Conservation (phyloP, 805 yeast genomes). For the Wickerhamiella kurtzmanii region DNA sequence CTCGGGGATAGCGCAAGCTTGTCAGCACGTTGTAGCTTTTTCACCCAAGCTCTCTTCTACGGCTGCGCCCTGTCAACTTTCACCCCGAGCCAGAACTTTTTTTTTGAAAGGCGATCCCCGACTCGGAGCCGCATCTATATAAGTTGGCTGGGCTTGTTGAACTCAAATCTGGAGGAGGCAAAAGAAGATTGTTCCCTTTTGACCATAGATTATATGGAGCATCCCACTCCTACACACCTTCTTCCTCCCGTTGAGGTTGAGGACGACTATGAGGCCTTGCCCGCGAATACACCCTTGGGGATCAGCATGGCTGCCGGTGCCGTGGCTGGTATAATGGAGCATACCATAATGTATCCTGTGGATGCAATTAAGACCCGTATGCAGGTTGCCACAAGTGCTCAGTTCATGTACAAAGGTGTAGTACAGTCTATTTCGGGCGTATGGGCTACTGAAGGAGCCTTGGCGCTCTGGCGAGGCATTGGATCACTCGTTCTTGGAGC, state of each 20-base stretch:
- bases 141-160: too few relatives aligned
- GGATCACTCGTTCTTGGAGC: conserved; percentile 88
- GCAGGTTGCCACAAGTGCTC: conserved; percentile 42
- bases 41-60: neutral
- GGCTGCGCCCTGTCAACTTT: too few relatives aligned
- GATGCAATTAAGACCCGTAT: conserved; percentile 94
- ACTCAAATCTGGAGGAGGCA: too few relatives aligned
- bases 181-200: too few relatives aligned
- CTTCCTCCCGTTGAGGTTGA: conserved; percentile 5
- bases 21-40: neutral
- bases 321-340: conserved; percentile 98
- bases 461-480: conserved; percentile 87
- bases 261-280: conserved; percentile 78
- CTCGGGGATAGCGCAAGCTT: neutral
- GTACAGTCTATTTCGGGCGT: conserved; percentile 59
- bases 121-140: neutral
- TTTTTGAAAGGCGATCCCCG: neutral
- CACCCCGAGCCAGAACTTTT: too few relatives aligned
- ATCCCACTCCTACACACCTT: neutral
- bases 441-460: conserved; percentile 75
- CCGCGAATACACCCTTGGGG: conserved; percentile 66
- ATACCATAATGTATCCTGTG: conserved; percentile 89
- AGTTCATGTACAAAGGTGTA: conserved; percentile 30
- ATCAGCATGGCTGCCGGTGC: conserved; percentile 90
- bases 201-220: neutral